Percentiles rank a stretch among this genome's conserved stretches.
Evolutionary conservation across 1,139 yeast genomes (phyloP).

Genomic region (Diutina catenulata): DNA sequence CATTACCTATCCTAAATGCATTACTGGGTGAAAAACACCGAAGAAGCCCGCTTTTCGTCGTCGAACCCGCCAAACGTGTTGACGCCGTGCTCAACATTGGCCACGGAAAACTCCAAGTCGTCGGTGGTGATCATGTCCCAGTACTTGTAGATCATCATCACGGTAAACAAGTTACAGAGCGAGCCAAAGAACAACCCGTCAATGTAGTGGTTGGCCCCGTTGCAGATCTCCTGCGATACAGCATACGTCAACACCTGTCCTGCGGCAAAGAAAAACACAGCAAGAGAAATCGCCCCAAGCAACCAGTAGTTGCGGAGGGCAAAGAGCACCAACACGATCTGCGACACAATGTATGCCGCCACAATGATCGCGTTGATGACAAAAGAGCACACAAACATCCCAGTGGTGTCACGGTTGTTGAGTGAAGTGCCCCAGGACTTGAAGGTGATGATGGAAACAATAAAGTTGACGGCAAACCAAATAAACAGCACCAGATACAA

Average conservation of each 20-base stretch:
- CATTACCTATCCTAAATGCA: too few species aligned
- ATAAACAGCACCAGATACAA: slow-evolving; percentile 36
- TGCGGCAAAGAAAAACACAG: slow-evolving; percentile 60
- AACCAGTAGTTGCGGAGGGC: slow-evolving; percentile 78
- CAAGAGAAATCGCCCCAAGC: slow-evolving; percentile 64
- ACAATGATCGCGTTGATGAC: slow-evolving; percentile 59
- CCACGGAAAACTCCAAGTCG: slow-evolving; percentile 84
- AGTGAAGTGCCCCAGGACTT: slow-evolving; percentile 48
- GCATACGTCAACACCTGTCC: slow-evolving; percentile 73
- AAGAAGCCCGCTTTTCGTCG: slow-evolving; percentile 5
- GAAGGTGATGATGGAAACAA: slow-evolving; percentile 62
- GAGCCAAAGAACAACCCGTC: slow-evolving; percentile 87
- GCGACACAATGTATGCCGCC: slow-evolving; percentile 53
- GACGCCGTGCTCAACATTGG: slow-evolving; percentile 9
- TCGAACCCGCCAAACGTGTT: slow-evolving; percentile 2
- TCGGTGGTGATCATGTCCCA: slow-evolving; percentile 98
- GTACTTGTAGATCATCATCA: slow-evolving; percentile 91
- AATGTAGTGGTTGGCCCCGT: slow-evolving; percentile 66
- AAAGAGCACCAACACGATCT: slow-evolving; percentile 55
- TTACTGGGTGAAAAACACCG: neutral
- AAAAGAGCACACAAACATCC: slow-evolving; percentile 58
- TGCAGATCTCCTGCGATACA: slow-evolving; percentile 55
- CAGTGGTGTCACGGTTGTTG: slow-evolving; percentile 37
- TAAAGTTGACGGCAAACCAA: slow-evolving; percentile 54
- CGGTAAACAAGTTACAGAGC: slow-evolving; percentile 63